A percentile compares a stretch with the other conserved stretches of the same genome.
Conservation (phyloP, 768 basidiomycete species). For the Phylloporus rhodoxanthus region DNA sequence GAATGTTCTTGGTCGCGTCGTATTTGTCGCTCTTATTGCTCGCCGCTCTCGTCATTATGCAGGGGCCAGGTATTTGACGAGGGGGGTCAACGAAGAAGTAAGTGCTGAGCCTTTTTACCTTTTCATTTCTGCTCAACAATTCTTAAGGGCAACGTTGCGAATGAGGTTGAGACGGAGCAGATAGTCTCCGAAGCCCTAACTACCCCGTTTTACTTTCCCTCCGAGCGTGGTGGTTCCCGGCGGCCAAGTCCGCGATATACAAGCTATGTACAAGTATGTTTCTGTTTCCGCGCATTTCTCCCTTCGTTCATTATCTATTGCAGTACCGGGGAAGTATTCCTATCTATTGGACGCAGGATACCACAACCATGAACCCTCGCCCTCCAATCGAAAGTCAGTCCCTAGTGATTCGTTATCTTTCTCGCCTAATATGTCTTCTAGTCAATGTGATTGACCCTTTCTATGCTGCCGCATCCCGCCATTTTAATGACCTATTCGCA, state of each 20-base stretch:
- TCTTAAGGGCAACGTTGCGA: constrained; percentile 88
- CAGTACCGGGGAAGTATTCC: constrained; percentile 95
- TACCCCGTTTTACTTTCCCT: constrained; percentile 80
- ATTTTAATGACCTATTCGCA: constrained; percentile 86
- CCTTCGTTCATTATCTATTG: background rate
- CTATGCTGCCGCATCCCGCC: constrained; percentile 85
- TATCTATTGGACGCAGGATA: constrained; percentile 94
- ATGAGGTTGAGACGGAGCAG: constrained; percentile 98
- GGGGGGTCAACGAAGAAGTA: constrained; percentile 92
- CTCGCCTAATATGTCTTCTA: constrained; percentile 27
- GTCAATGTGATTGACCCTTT: constrained; percentile 94
- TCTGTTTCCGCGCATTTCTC: background rate
- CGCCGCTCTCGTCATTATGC: constrained; percentile 92
- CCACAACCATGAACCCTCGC: constrained; percentile 80
- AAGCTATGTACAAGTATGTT: constrained; percentile 80
- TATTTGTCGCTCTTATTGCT: constrained; percentile 94
- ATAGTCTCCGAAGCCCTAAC: constrained; percentile 89
- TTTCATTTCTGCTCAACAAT: background rate
- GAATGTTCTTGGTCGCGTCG: constrained; percentile 79
- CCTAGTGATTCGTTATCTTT: background rate
- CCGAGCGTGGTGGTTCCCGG: constrained; percentile 35
- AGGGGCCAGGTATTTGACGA: constrained; percentile 88
- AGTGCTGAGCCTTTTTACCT: background rate
- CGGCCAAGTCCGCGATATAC: constrained; percentile 83
- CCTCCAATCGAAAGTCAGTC: constrained; percentile 92